Percentiles rank a stretch among this genome's conserved stretches.
Evolutionary conservation across 495 filamentous ascomycete species (phyloP).

Genomic region (Penicillium bovifimosum): DNA sequence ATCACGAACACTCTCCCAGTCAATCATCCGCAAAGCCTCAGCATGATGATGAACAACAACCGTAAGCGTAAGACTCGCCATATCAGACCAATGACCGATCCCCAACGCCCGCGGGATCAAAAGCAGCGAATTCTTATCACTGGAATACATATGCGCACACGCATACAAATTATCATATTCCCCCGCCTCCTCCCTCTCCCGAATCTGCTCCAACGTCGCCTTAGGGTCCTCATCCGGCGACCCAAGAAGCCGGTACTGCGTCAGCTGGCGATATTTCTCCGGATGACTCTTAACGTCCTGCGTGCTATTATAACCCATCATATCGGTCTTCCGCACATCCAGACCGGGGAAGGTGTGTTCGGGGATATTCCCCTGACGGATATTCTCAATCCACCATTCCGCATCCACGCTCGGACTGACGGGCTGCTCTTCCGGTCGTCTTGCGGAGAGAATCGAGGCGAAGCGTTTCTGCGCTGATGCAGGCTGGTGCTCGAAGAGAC

Average conservation of each 20-base stretch:
- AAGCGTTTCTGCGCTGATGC: conserved; percentile 34
- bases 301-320: conserved; percentile 48
- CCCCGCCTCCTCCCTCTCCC: conserved; percentile 23
- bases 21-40: conserved; percentile 36
- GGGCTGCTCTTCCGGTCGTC: conserved; percentile 34
- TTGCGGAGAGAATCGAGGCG: conserved; percentile 31
- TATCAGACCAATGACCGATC: conserved; percentile 46
- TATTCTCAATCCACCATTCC: conserved; percentile 39
- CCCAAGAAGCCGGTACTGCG: conserved; percentile 51
- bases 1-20: conserved; percentile 17
- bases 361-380: conserved; percentile 19
- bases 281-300: conserved; percentile 34
- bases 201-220: conserved; percentile 9
- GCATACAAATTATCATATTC: conserved; percentile 54
- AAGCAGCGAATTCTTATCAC: conserved; percentile 64
- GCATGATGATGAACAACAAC: conserved; percentile 54
- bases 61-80: conserved; percentile 56
- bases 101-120: conserved; percentile 57
- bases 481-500: conserved; percentile 37
- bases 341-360: conserved; percentile 53
- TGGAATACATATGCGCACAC: conserved; percentile 59
- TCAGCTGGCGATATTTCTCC: conserved; percentile 53
- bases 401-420: conserved; percentile 41
- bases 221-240: conserved; percentile 22
- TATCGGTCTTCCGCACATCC: conserved; percentile 59